Base-by-base conservation (phyloP, 345 rosid genomes). In the Aethionema arabicum region DNA sequence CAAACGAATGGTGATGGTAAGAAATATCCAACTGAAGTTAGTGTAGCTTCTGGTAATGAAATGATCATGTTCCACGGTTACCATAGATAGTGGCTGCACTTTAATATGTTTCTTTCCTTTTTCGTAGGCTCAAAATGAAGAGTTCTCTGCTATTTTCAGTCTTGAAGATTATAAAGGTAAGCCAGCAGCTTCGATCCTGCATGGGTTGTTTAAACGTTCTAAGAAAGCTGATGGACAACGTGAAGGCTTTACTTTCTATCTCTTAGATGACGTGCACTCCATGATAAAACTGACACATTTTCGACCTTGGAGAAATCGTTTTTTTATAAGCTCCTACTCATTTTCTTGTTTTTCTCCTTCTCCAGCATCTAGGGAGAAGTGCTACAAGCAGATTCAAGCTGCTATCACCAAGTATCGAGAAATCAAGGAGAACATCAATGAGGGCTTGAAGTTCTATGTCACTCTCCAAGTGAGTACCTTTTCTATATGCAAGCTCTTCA, bases 151-250 rank as follows among this genome's bases (percentile, higher is more conserved):
- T 49, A 65, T 90, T 70, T 93, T 93, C 72, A 93, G 85, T 67
- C 91, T 93, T 14, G 95, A 93, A 79, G 99, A 93, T 75, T 93
- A 90, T 66, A 93, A 83, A 90, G 96, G 99, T 90, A 60, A 54
- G 68, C 63, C 12, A 67, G 54, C 58, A 39, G 42, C 59, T 69
- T 45, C 70, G 16, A 32, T 57, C 41, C 66, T 72, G 67, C 53
- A 63, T 40, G 31, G n/a, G 11, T 47, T 41, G 45, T 52, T 32
- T 30, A 11, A 27, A 11, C 51, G 21, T 60, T 52, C 31, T 10
- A 27, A 59, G 46, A 58, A 32, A 42, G 27, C 32, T 55, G 27
- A 62, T 54, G 52, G 37, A 32, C 46, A 16, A 16, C 32, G 5
- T 55, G 12, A 46, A 5, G 60, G 50, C 53, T 62, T 53, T 44